These are phyloP conservation scores for Rhypophila decipiens DNA, from an alignment of 495 filamentous ascomycete genomes.

Conservation along the genomic window DNA sequence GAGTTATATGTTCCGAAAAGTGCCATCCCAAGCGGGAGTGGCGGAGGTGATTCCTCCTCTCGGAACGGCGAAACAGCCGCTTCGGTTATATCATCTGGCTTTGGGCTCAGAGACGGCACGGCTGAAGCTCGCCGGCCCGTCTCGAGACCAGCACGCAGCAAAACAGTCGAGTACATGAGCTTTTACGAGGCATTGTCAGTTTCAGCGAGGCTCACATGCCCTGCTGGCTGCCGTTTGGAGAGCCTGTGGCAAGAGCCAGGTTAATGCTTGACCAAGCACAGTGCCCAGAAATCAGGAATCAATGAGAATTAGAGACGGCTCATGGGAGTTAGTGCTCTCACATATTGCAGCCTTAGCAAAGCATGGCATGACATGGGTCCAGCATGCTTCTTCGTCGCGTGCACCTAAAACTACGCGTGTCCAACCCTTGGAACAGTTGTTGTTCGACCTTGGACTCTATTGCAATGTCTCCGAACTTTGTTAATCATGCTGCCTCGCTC, in stretches of 20 bases:
- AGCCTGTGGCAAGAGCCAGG: not conserved
- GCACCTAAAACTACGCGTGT: not conserved
- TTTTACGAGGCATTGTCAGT: not conserved
- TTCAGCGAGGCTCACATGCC: not conserved
- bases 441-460: not conserved
- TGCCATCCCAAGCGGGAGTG: not conserved
- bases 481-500: conserved; percentile 9
- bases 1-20: not conserved
- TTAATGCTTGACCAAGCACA: not conserved
- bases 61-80: conserved; percentile 22
- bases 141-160: conserved; percentile 15
- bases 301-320: not conserved
- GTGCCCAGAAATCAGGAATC: not conserved
- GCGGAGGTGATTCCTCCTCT: conserved; percentile 1
- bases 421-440: not conserved
- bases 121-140: conserved; percentile 17
- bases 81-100: conserved; percentile 25
- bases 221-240: not conserved
- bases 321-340: not conserved
- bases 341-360: not conserved
- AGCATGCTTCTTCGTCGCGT: not conserved
- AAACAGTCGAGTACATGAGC: not conserved
- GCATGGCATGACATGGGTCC: not conserved
- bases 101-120: conserved; percentile 24
- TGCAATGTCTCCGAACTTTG: not conserved